Evolutionary conservation across 345 rosid species (phyloP), one percentile per base, ranked within the genome.

Genomic region (Gossypium herbaceum): DNA sequence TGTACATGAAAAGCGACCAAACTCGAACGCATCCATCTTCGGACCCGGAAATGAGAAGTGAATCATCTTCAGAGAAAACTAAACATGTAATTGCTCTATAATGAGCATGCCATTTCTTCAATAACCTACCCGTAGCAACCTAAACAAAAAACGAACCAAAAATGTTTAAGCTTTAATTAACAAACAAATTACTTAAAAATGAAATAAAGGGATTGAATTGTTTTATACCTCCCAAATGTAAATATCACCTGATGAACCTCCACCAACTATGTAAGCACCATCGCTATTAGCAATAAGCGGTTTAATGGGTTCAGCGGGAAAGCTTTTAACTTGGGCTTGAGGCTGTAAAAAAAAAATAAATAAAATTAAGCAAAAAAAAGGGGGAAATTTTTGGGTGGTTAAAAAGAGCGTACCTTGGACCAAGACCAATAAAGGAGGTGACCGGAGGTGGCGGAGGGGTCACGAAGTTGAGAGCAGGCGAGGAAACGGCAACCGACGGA

Each of bases 31-130:
- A 81, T 72, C 96, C 92, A 73, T 93, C 93, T 81, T 89, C 89
- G 0, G 98, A 89, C 57, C 99, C 97, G 20, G 98, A 94, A 71
- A 94, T 72, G 71, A 94, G 61, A 58, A 91, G 83, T 0, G 97
- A 92, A 73, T 87, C 86, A 73, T 94, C 98, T 29, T 90, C 90
- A 1, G 92, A 89, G 79, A 92, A 89, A 20, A 84, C 86, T 82
- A 93, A 80, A 80, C 96, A 90, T 45, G 98, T 93, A 16, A 95
- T 89, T 2, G 79, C 77, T 66, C 96, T 87, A 24, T 85, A 87
- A 81, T 95, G 99, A n/a, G 88, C 99, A 19, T 85, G 96, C 98
- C 98, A 93, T 81, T 86, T 91, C 86, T 82, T 85, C 70, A 94
- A 90, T 73, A 93, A 79, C 75, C 81, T 91, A 75, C 97, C 98